These are phyloP conservation scores for Noccaea bulbosa DNA, from an alignment of 345 rosid species.

Conservation along the genomic window DNA sequence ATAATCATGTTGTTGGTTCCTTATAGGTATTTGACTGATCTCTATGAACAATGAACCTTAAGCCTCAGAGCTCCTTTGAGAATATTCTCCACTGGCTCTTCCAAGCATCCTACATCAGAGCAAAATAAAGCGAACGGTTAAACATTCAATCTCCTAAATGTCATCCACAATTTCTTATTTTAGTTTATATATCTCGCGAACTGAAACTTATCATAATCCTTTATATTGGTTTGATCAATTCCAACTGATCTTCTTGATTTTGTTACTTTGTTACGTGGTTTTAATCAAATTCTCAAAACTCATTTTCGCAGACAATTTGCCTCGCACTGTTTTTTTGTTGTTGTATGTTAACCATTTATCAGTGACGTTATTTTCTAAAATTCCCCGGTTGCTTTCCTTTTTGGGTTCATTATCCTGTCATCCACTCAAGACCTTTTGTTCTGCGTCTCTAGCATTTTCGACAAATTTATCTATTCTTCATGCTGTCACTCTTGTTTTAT, in stretches of 20 bases:
- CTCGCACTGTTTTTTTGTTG: neutral
- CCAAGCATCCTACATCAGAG: too few species aligned
- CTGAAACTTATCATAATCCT: too few species aligned
- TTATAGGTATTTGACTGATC: neutral
- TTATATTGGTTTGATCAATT: too few species aligned
- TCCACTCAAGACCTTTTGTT: slow-evolving; percentile 3
- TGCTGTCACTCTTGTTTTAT: neutral
- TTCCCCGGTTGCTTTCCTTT: slow-evolving; percentile 10
- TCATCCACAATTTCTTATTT: too few species aligned
- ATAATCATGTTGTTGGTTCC: neutral
- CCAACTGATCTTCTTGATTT: neutral
- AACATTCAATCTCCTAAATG: too few species aligned
- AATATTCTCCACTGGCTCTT: neutral
- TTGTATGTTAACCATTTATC: neutral
- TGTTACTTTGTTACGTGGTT: neutral
- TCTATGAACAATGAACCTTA: slow-evolving; percentile 3
- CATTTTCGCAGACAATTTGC: neutral
- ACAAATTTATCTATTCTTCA: neutral
- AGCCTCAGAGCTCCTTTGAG: neutral
- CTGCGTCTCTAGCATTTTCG: slow-evolving; percentile 19
- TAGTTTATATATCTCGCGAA: too few species aligned
- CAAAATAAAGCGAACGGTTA: too few species aligned
- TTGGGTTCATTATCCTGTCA: slow-evolving; percentile 1
- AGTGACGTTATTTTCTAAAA: neutral
- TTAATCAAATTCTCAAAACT: neutral